Conservation (phyloP, 176 grass and related monocot species). For the Oropetium thomaeum region DNA sequence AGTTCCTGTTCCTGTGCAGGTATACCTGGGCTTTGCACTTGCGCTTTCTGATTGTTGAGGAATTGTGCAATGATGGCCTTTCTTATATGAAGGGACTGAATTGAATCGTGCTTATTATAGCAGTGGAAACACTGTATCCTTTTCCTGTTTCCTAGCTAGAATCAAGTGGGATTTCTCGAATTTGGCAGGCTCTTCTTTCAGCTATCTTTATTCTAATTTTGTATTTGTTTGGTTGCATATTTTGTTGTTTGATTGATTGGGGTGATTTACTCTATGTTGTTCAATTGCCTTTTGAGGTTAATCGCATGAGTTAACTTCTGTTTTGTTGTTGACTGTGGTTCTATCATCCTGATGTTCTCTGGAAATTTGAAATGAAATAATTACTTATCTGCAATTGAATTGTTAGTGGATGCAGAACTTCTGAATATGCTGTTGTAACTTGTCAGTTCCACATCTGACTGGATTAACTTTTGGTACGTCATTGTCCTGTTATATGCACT, state of each 20-base stretch:
- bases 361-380: neutral
- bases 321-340: neutral
- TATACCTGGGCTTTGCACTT: slow-evolving; percentile 14
- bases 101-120: neutral
- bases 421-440: neutral
- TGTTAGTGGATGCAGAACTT: neutral
- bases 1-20: slow-evolving; percentile 11
- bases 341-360: neutral
- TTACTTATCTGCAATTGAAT: neutral
- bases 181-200: slow-evolving; percentile 6
- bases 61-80: slow-evolving; percentile 29
- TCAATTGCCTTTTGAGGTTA: neutral
- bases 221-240: neutral
- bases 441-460: neutral
- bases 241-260: slow-evolving; percentile 10
- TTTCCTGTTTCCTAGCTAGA: slow-evolving; percentile 2
- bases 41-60: slow-evolving; percentile 18
- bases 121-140: neutral
- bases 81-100: slow-evolving; percentile 7
- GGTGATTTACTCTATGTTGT: neutral
- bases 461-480: slow-evolving; percentile 22
- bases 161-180: neutral
- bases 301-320: neutral
- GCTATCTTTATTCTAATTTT: slow-evolving; percentile 3
- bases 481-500: slow-evolving; percentile 15